These are phyloP conservation scores for Debaryomycetaceae sp. DNA, from an alignment of 1,139 yeast genomes.

Conservation along the genomic window DNA sequence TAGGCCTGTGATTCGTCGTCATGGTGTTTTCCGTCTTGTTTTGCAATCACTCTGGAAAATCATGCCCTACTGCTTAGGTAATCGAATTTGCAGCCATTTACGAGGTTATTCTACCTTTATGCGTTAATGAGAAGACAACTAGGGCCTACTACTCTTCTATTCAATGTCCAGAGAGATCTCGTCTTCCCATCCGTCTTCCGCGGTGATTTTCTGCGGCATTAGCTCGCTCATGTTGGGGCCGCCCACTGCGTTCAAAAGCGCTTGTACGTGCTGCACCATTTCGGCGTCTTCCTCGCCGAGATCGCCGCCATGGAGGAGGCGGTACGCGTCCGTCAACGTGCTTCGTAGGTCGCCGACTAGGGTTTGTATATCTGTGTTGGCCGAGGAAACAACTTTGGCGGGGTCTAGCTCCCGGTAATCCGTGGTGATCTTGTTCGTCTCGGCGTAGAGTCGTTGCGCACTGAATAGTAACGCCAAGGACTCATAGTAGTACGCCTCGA, in stretches of 20 bases:
- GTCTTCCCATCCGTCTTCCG: conserved; percentile 36
- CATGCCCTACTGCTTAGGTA: neutral
- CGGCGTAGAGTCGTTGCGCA: conserved; percentile 31
- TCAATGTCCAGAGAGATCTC: conserved; percentile 17
- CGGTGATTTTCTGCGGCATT: conserved; percentile 31
- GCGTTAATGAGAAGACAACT: too few species aligned
- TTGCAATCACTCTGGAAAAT: neutral
- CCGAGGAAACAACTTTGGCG: conserved; percentile 9
- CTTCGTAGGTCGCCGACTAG: conserved; percentile 35
- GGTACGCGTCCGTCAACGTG: conserved; percentile 47
- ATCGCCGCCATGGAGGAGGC: conserved; percentile 33
- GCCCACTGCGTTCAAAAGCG: conserved; percentile 43
- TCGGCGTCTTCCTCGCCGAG: conserved; percentile 37
- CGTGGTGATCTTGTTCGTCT: conserved; percentile 13
- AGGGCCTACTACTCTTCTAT: too few species aligned
- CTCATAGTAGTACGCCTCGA: conserved; percentile 74
- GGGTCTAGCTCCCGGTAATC: conserved; percentile 42
- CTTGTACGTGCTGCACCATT: conserved; percentile 39
- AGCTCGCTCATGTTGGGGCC: conserved; percentile 44
- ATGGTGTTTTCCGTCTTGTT: conserved; percentile 21
- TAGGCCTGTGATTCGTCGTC: conserved; percentile 90
- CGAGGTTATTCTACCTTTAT: too few species aligned
- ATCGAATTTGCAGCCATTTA: neutral
- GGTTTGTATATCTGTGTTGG: conserved; percentile 18
- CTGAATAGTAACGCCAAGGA: conserved; percentile 62